Percentiles rank a stretch among this genome's conserved stretches.
phyloP scores from a whole-genome alignment of 2,329 filamentous ascomycete genomes.

The Diaporthe aspalathi region DNA sequence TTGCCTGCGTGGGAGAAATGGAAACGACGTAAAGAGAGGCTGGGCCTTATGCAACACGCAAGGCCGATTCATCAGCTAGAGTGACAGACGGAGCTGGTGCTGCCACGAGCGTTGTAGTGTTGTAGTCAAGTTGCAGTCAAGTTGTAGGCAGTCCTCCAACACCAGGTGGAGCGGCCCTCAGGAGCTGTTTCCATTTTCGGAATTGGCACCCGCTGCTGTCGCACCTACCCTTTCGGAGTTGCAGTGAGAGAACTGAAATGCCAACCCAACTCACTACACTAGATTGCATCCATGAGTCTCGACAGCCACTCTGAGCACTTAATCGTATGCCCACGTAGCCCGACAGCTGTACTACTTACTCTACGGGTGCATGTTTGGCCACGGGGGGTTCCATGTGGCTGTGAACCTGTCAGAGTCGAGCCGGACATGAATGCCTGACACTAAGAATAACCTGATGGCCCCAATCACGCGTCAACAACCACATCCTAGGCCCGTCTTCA shows the following conservation, averaged over 20 bases:
- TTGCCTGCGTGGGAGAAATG: constrained; percentile 9
- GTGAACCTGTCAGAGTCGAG: constrained; percentile 4
- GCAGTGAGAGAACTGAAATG: constrained; percentile 16
- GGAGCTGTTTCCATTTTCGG: constrained; percentile 35
- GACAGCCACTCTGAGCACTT: not conserved
- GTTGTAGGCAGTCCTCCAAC: not conserved
- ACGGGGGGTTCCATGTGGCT: constrained; percentile 18
- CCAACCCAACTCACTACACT: too few relatives aligned
- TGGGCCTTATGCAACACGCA: not conserved
- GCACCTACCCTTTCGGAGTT: constrained; percentile 3
- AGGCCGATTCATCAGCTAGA: not conserved
- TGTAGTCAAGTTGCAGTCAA: too few relatives aligned
- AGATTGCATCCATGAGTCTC: not conserved
- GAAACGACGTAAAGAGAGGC: not conserved
- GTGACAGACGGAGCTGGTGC: not conserved
- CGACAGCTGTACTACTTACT: not conserved
- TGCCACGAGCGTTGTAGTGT: not conserved
- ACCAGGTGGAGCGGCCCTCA: constrained; percentile 23
- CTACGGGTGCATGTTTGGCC: not conserved
- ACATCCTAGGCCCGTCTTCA: not conserved
- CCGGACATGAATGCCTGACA: constrained; percentile 32
- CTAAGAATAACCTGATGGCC: constrained; percentile 34
- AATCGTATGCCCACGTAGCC: not conserved
- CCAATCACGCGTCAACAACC: constrained; percentile 31
- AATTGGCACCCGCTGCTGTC: not conserved